Percentiles rank a stretch among this genome's conserved stretches.
Evolutionary conservation across 1,284 basidiomycete genomes (phyloP).

Genomic region (Lentinula novae-zelandiae): DNA sequence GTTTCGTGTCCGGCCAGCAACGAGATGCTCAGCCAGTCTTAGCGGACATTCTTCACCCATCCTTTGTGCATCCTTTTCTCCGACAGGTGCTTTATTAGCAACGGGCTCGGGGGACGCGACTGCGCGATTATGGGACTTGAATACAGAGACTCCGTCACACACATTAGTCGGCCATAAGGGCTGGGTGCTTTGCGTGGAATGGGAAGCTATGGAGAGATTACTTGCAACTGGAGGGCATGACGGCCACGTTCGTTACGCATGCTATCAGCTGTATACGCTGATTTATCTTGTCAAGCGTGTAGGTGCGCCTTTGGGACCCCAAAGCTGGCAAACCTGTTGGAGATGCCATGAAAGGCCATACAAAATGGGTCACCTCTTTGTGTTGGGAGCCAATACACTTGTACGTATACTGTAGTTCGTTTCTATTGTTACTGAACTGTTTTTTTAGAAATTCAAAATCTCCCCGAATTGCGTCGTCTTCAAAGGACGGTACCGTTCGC

Average conservation of each 20-base stretch:
- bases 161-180: conserved; percentile 87
- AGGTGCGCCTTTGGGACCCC: conserved; percentile 88
- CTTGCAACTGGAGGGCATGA: conserved; percentile 92
- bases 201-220: conserved; percentile 90
- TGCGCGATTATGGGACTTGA: conserved; percentile 91
- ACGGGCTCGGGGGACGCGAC: conserved; percentile 96
- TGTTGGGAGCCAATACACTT: conserved; percentile 96
- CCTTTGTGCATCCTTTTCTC: conserved; percentile 93
- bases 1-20: conserved; percentile 91
- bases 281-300: conserved; percentile 8
- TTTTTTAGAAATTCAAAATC: conserved; percentile 58
- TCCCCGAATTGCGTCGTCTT: conserved; percentile 91
- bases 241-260: conserved; percentile 63
- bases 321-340: conserved; percentile 83
- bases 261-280: background rate
- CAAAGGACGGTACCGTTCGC: conserved; percentile 93
- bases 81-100: conserved; percentile 86
- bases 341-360: conserved; percentile 85
- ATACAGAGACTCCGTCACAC: conserved; percentile 90
- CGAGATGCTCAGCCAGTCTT: conserved; percentile 89
- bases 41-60: conserved; percentile 94
- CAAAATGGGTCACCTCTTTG: conserved; percentile 97
- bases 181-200: conserved; percentile 97
- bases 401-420: conserved; percentile 31
- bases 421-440: conserved; percentile 5